Conservation (phyloP, 805 yeast genomes). For the Cyberlindnera xylosilytica region DNA sequence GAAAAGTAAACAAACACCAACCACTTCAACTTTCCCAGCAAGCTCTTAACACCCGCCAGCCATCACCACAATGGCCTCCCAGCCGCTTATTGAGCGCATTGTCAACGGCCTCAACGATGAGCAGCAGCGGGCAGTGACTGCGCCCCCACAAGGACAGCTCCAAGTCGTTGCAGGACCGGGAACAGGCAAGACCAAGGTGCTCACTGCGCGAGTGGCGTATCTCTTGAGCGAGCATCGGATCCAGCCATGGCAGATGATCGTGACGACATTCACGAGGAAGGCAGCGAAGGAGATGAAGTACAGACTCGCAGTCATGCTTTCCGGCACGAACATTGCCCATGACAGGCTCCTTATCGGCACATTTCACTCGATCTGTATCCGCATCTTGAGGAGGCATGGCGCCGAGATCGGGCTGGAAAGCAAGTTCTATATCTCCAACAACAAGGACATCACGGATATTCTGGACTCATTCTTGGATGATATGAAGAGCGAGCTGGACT, state of each 20-base stretch:
- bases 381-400: constrained; percentile 58
- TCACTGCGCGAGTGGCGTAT: constrained; percentile 76
- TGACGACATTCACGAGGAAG: constrained; percentile 89
- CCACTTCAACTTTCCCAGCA: not conserved
- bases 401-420: constrained; percentile 38
- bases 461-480: constrained; percentile 35
- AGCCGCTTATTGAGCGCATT: not conserved
- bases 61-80: not conserved
- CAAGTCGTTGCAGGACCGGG: constrained; percentile 68
- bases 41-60: not conserved
- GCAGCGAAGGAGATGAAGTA: constrained; percentile 86
- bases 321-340: constrained; percentile 31
- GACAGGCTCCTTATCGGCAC: constrained; percentile 72
- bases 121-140: constrained; percentile 44
- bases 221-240: constrained; percentile 50
- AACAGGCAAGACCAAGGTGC: constrained; percentile 72
- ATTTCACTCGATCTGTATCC: constrained; percentile 78
- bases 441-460: constrained; percentile 52
- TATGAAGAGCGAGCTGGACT: constrained; percentile 4
- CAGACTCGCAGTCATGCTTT: constrained; percentile 43
- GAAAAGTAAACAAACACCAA: constrained; percentile 4
- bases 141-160: constrained; percentile 37
- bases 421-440: constrained; percentile 57
- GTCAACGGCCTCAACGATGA: constrained; percentile 34
- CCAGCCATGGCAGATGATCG: constrained; percentile 63